Evolutionary conservation across 208 protist species (phyloP).

Genomic region (Vickermania spadyakhi): DNA sequence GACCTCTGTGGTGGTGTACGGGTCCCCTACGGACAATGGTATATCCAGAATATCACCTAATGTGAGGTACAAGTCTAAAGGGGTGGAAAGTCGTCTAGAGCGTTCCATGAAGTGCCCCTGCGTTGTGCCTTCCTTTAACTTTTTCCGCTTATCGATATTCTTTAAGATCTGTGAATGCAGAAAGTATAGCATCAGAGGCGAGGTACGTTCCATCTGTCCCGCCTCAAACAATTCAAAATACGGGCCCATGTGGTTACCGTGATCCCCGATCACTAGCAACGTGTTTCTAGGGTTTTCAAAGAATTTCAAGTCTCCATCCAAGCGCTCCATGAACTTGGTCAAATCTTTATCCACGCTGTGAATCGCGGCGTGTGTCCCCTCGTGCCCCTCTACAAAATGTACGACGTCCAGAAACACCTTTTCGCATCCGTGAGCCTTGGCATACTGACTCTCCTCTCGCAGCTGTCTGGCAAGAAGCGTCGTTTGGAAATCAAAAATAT

Average conservation of each 20-base stretch:
- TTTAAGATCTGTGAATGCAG: slow-evolving; percentile 28
- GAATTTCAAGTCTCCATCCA: slow-evolving; percentile 28
- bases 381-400: slow-evolving; percentile 57
- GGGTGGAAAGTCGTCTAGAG: slow-evolving; percentile 21
- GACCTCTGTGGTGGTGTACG: background rate
- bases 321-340: slow-evolving; percentile 29
- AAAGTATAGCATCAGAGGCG: slow-evolving; percentile 24
- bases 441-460: background rate
- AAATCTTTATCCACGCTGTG: slow-evolving; percentile 37
- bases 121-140: slow-evolving; percentile 7
- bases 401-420: slow-evolving; percentile 39
- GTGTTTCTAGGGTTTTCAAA: slow-evolving; percentile 60
- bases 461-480: slow-evolving; percentile 11
- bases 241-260: slow-evolving; percentile 66
- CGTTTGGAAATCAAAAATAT: slow-evolving; percentile 43
- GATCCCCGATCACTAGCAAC: slow-evolving; percentile 38
- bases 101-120: slow-evolving; percentile 20
- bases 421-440: slow-evolving; percentile 1
- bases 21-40: slow-evolving; percentile 3
- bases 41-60: slow-evolving; percentile 40
- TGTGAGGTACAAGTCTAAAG: slow-evolving; percentile 44
- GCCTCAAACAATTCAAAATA: slow-evolving; percentile 41
- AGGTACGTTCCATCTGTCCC: slow-evolving; percentile 43
- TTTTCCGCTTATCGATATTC: slow-evolving; percentile 29
- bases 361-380: slow-evolving; percentile 43